Evolutionary conservation across 2,329 filamentous ascomycete genomes (phyloP), one percentile per base, ranked within the genome.

Genomic region (Dactylonectria macrodidyma): DNA sequence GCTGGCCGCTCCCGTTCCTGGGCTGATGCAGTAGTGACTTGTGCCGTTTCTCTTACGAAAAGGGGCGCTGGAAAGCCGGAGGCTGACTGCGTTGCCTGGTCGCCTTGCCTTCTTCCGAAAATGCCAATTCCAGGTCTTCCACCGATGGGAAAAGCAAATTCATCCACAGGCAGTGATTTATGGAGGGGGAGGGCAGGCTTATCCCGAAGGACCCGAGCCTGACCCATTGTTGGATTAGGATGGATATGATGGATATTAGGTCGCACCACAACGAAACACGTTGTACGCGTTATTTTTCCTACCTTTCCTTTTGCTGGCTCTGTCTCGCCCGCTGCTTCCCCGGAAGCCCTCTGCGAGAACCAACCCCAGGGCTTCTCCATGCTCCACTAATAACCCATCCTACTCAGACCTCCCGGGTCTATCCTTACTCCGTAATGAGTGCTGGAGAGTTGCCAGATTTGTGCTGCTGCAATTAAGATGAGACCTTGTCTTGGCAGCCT

Each of bases 391-490:
- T 41, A 50, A 24, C 11, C 16, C 50, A 52, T n/a, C 33, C 50
- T 34, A 52, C 50, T 16, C n/a, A 52, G 34, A 14, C 19, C 51
- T 5, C 19, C 51, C 33, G 51, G 51, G 41, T 14, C 41, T 44
- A 44, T 19, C n/a, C 51, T 19, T 36, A 36, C 51, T 54, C 51
- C 51, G 33, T 54, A 11, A 10, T 30, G 7, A 30, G 26, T 30
- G 26, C 26, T 30, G 26, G 26, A 7, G 7, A 36, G 52, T 62
- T 65, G 65, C 60, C 62, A 36, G 59, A 65, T 65, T 72, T 59
- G 60, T 63, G 52, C 66, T 67, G 66, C 71, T 67, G 66, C 71
- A 74, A 73, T 74, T 74, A 76, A 76, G 69, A 76, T 76, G 74
- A 76, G 74, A 72, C 73, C 59, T 54, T 69, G 62, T 70, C 71